Evolutionary conservation across 2,329 filamentous ascomycete species (phyloP).

Genomic region (Blastomyces parvus): DNA sequence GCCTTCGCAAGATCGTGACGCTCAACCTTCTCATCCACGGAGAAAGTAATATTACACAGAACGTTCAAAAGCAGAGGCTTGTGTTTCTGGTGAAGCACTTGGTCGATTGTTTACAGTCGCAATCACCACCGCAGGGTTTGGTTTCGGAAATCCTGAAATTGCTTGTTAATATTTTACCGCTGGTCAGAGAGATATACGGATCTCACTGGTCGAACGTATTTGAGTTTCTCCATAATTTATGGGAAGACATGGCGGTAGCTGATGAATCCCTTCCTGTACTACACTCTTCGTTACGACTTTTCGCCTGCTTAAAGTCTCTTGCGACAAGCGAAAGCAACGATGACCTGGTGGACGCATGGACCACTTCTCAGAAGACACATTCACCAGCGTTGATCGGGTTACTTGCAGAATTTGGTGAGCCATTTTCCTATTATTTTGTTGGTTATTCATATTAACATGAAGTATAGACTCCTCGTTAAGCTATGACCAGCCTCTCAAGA

Average conservation of each 20-base stretch:
- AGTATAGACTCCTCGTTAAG: slow-evolving; percentile 40
- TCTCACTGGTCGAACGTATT: slow-evolving; percentile 69
- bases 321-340: slow-evolving; percentile 61
- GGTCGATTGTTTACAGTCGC: slow-evolving; percentile 58
- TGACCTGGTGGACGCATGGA: slow-evolving; percentile 67
- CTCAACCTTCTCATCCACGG: slow-evolving; percentile 46
- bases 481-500: slow-evolving; percentile 57
- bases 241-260: slow-evolving; percentile 42
- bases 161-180: slow-evolving; percentile 54
- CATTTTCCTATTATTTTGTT: not conserved
- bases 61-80: slow-evolving; percentile 51
- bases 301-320: slow-evolving; percentile 52
- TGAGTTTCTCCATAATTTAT: slow-evolving; percentile 49
- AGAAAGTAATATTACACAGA: slow-evolving; percentile 39
- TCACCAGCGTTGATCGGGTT: slow-evolving; percentile 46
- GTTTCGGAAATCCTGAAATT: slow-evolving; percentile 35
- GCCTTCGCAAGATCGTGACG: slow-evolving; percentile 42
- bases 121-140: slow-evolving; percentile 37
- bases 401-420: slow-evolving; percentile 33
- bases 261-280: slow-evolving; percentile 53
- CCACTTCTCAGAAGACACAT: slow-evolving; percentile 48
- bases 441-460: slow-evolving; percentile 9
- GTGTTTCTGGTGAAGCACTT: slow-evolving; percentile 77
- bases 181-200: slow-evolving; percentile 74
- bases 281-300: slow-evolving; percentile 63